Evolutionary conservation across 345 rosid genomes (phyloP), one percentile per base, ranked within the genome.

Genomic region (Bruguiera parviflora): DNA sequence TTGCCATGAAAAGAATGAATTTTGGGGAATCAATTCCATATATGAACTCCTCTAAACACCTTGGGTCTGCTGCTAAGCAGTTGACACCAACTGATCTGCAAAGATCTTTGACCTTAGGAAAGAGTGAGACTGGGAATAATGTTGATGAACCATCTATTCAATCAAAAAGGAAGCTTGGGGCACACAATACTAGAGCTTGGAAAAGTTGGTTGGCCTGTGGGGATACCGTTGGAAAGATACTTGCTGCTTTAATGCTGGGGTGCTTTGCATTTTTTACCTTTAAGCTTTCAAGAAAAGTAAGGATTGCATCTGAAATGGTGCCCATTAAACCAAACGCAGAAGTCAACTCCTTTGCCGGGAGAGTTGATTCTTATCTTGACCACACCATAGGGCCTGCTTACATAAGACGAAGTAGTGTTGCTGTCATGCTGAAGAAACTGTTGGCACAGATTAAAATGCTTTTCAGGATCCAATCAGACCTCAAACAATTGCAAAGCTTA

Each of bases 51-150:
- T 75, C 85, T 60, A 80, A 83, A 68, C 85, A 83, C 82, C 79
- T 87, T 55, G 84, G 71, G n/a, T 87, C 92, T 69, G 89, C 93
- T 64, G 92, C 86, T 49, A 89, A 95, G 83, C 97, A 86, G 80
- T 79, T 88, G 75, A 75, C 88, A 21, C 86, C 89, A 69, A 58
- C 86, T 71, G 83, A 88, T 73, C 71, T 83, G 80, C 89, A 80
- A 80, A 79, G 78, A 75, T 78, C 88, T 58, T 73, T 79, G 66
- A 64, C 66, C 65, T 35, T 71, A 21, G 77, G 81, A 55, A 84
- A 78, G 81, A 82, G 71, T 78, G 76, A 58, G 37, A 78, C 62
- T 73, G 89, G 84, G 76, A 79, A 76, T 65, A 73, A 76, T 78
- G 73, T 29, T 56, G 73, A 66, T 71, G 74, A 79, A 73, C 76